Evolutionary conservation across 2,329 filamentous ascomycete species (phyloP).

Genomic region (Penicillium sp.): DNA sequence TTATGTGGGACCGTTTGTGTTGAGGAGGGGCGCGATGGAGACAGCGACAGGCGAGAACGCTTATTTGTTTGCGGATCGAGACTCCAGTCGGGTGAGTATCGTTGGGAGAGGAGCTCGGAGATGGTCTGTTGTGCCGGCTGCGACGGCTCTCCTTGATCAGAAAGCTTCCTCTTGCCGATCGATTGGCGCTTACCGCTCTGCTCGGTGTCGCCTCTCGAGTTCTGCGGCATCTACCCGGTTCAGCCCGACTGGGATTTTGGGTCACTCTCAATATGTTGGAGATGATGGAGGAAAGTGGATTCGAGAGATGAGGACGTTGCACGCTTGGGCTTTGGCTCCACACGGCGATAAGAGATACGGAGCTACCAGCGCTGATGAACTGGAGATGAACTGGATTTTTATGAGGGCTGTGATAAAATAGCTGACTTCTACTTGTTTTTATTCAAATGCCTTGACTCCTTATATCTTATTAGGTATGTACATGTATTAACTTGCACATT

Average conservation of each 20-base stretch:
- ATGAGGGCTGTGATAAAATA: neutral
- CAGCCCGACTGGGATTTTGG: slow-evolving; percentile 23
- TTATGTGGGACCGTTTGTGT: slow-evolving; percentile 34
- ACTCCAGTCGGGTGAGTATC: slow-evolving; percentile 22
- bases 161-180: slow-evolving; percentile 43
- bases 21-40: slow-evolving; percentile 22
- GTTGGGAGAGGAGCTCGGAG: slow-evolving; percentile 45
- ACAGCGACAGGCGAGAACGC: slow-evolving; percentile 37
- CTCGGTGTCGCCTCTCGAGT: slow-evolving; percentile 38
- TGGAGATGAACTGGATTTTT: neutral
- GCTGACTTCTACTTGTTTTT: neutral
- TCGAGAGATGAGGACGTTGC: slow-evolving; percentile 17
- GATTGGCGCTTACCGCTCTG: slow-evolving; percentile 46
- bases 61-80: slow-evolving; percentile 41
- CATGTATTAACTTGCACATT: neutral
- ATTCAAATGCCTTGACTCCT: neutral
- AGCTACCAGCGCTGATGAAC: slow-evolving; percentile 4
- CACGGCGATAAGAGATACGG: slow-evolving; percentile 29
- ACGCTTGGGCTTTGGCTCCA: slow-evolving; percentile 18
- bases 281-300: slow-evolving; percentile 5
- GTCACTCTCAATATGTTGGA: neutral
- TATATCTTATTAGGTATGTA: neutral
- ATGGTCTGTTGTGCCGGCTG: slow-evolving; percentile 44
- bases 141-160: slow-evolving; percentile 33
- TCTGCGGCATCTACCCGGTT: slow-evolving; percentile 46